Conservation (phyloP, 2,329 filamentous ascomycete species). For the Teratosphaeria epicoccoides region DNA sequence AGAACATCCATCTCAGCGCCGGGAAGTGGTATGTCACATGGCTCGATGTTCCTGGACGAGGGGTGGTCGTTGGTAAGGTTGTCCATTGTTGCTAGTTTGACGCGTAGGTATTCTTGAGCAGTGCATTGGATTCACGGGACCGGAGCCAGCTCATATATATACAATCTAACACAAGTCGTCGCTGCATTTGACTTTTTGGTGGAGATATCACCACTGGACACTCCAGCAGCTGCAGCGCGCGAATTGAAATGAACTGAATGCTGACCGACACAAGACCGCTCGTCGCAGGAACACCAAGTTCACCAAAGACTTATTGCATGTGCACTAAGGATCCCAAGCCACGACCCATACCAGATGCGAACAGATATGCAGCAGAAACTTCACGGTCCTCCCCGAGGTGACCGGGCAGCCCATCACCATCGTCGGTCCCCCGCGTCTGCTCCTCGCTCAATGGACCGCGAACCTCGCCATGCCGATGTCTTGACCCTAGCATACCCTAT, state of each 20-base stretch:
- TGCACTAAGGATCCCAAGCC: not conserved
- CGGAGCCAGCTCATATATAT: not conserved
- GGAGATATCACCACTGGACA: not conserved
- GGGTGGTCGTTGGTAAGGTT: not conserved
- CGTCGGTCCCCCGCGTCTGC: not conserved
- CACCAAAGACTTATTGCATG: not conserved
- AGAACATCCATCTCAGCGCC: not conserved
- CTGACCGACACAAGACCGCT: not conserved
- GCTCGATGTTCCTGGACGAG: not conserved
- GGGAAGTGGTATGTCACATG: not conserved
- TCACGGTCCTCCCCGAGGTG: not conserved
- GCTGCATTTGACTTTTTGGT: not conserved
- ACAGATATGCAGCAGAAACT: not conserved
- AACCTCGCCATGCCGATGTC: not conserved
- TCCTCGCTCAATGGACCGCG: not conserved
- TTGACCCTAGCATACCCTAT: not conserved
- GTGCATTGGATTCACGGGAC: not conserved
- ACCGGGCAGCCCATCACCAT: not conserved
- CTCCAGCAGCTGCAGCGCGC: not conserved
- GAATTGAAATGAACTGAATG: not conserved
- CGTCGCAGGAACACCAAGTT: not conserved
- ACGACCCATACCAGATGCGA: not conserved
- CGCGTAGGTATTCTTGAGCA: not conserved
- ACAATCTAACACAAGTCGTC: too few species aligned
- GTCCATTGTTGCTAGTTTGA: not conserved